Conservation (phyloP, 2,329 filamentous ascomycete genomes). For the Phaeoacremonium minimum region DNA sequence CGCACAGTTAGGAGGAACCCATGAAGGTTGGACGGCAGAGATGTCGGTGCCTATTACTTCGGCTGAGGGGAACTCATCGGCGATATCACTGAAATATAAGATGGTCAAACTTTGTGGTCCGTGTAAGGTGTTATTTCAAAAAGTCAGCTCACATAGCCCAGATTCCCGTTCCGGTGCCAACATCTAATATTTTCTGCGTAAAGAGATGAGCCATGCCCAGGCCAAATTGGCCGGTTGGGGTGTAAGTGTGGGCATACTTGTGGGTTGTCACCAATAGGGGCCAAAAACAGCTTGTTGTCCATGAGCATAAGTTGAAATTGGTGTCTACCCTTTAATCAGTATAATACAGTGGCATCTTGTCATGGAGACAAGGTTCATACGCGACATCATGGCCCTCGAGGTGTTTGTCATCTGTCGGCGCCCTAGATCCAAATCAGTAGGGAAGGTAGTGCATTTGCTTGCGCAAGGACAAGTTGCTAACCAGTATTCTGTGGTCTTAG, state of each 20-base stretch:
- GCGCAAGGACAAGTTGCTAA: background rate
- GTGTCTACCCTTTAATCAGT: slow-evolving; percentile 9
- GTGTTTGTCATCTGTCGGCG: slow-evolving; percentile 11
- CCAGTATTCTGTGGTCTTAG: slow-evolving; percentile 4
- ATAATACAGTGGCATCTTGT: background rate
- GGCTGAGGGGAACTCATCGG: slow-evolving; percentile 20
- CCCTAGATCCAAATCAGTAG: background rate
- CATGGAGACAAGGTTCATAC: slow-evolving; percentile 6
- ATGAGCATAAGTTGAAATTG: slow-evolving; percentile 16
- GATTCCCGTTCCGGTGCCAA: slow-evolving; percentile 51
- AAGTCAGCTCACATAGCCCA: slow-evolving; percentile 30
- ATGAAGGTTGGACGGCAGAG: slow-evolving; percentile 26
- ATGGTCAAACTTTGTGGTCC: background rate
- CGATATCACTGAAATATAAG: slow-evolving; percentile 32
- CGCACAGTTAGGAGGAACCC: slow-evolving; percentile 21
- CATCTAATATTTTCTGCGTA: slow-evolving; percentile 30
- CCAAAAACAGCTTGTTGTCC: slow-evolving; percentile 16
- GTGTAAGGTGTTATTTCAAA: background rate
- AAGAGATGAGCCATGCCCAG: background rate
- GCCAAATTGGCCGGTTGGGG: no score
- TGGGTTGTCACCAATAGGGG: slow-evolving; percentile 15
- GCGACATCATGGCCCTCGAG: slow-evolving; percentile 12
- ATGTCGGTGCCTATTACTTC: slow-evolving; percentile 28
- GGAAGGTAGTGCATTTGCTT: background rate
- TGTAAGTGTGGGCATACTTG: no score